Base-by-base conservation (phyloP, 2,329 filamentous ascomycete species). In the Fusarium floridanum region DNA sequence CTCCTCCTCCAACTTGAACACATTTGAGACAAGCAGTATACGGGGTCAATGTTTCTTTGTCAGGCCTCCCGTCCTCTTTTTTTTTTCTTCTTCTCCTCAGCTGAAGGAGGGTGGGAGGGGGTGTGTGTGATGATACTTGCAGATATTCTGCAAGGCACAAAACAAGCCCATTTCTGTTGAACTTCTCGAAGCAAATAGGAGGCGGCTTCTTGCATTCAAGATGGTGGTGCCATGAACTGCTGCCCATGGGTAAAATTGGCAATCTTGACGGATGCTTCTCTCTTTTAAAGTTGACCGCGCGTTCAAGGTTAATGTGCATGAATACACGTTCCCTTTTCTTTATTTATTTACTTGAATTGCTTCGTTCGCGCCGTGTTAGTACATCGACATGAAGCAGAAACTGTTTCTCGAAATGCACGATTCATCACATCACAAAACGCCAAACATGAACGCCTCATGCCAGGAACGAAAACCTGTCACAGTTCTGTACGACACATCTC, bases 101-200 rank as follows among this genome's bases (percentile, higher is more conserved):
- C 37, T 43, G 37, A 37, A 36, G 57, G 45, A 29, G 45, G 45
- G 27, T 29, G 27, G 27, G 27, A 29, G 27, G 27, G 27, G 27
- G 27, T 29, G 27, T 29, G 27, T 29, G 27, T 29, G 27, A 29
- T 29, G 27, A n/a, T 12, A 55, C 24, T 27, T 4, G 22, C 36
- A 48, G 17, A 61, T 60, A 56, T 60, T 32, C 60, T 73, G 63
- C 64, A 71, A 66, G 70, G 61, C 57, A 73, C 66, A 29, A 17
- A 29, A 17, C 24, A 43, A 34, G 32, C 32, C 32, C 11, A 32
- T 32, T 32, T 50, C 45, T 50, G 24, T 45, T 53, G 48, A 32
- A n/a, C 32, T 53, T 53, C 48, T 53, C 48, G 27, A 53, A 53
- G 48, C 20, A 48, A 17, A 41, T 16, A 22, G 8, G 37, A 34